These are phyloP conservation scores for Ceratocystis huliohia DNA, from an alignment of 2,329 filamentous ascomycete genomes.

Conservation along the genomic window DNA sequence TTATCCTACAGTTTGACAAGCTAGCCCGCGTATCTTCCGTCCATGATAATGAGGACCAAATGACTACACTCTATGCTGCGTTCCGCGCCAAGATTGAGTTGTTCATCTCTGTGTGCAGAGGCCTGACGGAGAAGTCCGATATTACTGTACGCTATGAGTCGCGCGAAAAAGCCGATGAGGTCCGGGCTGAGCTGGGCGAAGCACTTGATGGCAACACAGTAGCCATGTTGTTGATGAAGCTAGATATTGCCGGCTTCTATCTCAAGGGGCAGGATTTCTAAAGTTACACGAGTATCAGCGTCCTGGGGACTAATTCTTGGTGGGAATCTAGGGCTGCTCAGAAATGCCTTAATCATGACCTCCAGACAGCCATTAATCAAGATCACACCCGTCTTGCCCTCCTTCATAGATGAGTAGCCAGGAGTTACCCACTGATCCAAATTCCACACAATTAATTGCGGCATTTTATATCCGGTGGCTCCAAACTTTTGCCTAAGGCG, in stretches of 20 bases:
- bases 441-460: slow-evolving; percentile 50
- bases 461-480: slow-evolving; percentile 40
- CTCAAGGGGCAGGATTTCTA: slow-evolving; percentile 22
- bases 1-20: slow-evolving; percentile 60
- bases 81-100: slow-evolving; percentile 62
- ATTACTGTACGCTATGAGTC: slow-evolving; percentile 30
- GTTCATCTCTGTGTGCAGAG: slow-evolving; percentile 61
- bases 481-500: slow-evolving; percentile 29
- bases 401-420: slow-evolving; percentile 19
- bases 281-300: background rate
- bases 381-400: slow-evolving; percentile 34
- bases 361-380: slow-evolving; percentile 46
- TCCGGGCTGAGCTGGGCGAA: slow-evolving; percentile 30
- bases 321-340: slow-evolving; percentile 36
- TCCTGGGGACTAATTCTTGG: no score
- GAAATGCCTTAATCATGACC: slow-evolving; percentile 44
- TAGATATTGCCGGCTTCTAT: slow-evolving; percentile 63
- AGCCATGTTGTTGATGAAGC: slow-evolving; percentile 51
- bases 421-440: slow-evolving; percentile 28
- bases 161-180: slow-evolving; percentile 26
- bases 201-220: slow-evolving; percentile 45
- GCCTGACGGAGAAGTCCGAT: slow-evolving; percentile 50
- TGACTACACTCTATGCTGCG: slow-evolving; percentile 42
- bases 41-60: slow-evolving; percentile 25
- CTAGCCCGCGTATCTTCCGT: slow-evolving; percentile 31